Evolutionary conservation across 2,329 filamentous ascomycete genomes (phyloP).

Genomic region (Xylaria arbuscula): DNA sequence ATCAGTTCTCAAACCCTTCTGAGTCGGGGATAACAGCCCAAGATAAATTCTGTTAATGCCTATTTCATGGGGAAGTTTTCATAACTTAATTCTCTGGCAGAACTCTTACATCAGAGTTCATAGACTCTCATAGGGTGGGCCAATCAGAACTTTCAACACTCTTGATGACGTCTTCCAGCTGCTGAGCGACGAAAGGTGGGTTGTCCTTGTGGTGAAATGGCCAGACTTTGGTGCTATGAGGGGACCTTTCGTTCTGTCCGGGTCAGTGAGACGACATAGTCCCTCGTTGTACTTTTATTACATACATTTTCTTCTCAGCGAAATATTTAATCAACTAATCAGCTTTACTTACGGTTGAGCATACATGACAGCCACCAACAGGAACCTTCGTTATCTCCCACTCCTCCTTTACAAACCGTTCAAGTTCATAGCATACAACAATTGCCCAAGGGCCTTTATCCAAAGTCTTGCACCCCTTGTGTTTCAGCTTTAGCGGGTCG

Average conservation of each 20-base stretch:
- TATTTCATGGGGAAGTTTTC: too few species aligned
- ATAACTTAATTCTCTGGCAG: too few species aligned
- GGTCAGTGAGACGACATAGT: constrained; percentile 46
- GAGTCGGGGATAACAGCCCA: too few species aligned
- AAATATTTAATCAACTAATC: neutral
- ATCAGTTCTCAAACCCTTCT: too few species aligned
- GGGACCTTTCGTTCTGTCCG: constrained; percentile 43
- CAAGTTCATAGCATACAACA: constrained; percentile 49
- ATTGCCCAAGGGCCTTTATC: constrained; percentile 46
- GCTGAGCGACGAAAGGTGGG: constrained; percentile 44
- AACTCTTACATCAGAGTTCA: too few species aligned
- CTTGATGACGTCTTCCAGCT: constrained; percentile 38
- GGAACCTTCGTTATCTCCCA: constrained; percentile 49
- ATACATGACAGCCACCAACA: constrained; percentile 45
- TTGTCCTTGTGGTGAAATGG: constrained; percentile 52
- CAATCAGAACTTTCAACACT: constrained; percentile 37
- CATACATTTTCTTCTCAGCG: constrained; percentile 42
- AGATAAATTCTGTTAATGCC: too few species aligned
- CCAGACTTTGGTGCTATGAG: constrained; percentile 49
- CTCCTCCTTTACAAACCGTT: constrained; percentile 47
- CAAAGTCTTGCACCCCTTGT: constrained; percentile 42
- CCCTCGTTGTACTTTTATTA: constrained; percentile 51
- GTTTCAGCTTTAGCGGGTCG: constrained; percentile 44
- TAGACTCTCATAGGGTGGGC: too few species aligned
- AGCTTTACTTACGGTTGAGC: constrained; percentile 47